Percentiles rank a stretch among this genome's conserved stretches.
These are phyloP conservation scores for Phytopythium helicoides DNA, from an alignment of 352 stramenopile species.

Conservation along the genomic window DNA sequence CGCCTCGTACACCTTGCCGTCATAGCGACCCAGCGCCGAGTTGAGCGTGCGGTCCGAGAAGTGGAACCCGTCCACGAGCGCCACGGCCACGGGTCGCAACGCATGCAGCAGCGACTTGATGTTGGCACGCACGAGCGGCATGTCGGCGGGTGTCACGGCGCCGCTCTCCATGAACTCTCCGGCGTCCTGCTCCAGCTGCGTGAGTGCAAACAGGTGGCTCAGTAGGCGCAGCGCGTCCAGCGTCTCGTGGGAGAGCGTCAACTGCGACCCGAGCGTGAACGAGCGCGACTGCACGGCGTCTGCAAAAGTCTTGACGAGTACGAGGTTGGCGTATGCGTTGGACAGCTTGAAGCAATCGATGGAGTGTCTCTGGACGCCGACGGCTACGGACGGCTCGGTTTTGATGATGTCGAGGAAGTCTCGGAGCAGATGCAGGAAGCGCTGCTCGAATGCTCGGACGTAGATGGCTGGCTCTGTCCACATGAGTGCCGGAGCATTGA, in stretches of 20 bases:
- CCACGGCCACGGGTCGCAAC: constrained; percentile 65
- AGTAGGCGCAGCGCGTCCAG: constrained; percentile 43
- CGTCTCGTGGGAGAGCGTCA: not conserved
- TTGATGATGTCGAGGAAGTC: constrained; percentile 37
- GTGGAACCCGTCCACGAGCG: constrained; percentile 76
- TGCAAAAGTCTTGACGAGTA: constrained; percentile 52
- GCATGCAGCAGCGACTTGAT: constrained; percentile 49
- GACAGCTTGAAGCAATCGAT: constrained; percentile 56
- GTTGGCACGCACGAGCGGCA: constrained; percentile 42
- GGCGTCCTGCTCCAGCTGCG: constrained; percentile 56
- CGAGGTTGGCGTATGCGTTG: constrained; percentile 53
- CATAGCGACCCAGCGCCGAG: constrained; percentile 68
- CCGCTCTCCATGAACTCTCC: constrained; percentile 67
- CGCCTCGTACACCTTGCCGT: constrained; percentile 76
- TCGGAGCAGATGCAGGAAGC: constrained; percentile 47
- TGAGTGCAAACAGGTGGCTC: constrained; percentile 72
- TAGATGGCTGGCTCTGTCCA: too few relatives aligned
- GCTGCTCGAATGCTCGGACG: constrained; percentile 59
- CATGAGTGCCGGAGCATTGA: constrained; percentile 36
- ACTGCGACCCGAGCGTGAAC: too few relatives aligned
- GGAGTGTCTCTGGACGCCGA: constrained; percentile 56
- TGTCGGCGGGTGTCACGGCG: constrained; percentile 36
- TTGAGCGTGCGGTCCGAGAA: constrained; percentile 75
- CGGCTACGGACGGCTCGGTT: constrained; percentile 23
- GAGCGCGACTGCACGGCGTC: too few relatives aligned